Evolutionary conservation across 192 early-diverging fungal species (phyloP).

Genomic region (Coemansia furcata): DNA sequence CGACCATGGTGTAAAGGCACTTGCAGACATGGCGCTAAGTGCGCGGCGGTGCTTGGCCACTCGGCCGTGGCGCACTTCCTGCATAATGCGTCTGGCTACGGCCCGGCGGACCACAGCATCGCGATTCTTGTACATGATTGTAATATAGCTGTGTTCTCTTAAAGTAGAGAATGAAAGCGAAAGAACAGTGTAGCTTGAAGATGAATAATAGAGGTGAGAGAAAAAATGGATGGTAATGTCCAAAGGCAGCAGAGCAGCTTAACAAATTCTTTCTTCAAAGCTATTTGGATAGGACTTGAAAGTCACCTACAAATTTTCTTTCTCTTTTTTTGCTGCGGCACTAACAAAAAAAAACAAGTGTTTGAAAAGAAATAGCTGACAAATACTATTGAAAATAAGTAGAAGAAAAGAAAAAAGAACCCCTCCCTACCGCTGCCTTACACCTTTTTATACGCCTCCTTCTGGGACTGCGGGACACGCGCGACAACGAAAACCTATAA

Average conservation of each 20-base stretch:
- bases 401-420: no score
- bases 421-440: no score
- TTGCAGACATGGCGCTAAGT: background rate
- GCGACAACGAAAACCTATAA: background rate
- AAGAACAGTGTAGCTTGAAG: background rate
- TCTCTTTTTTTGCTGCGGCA: no score
- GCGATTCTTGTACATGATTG: background rate
- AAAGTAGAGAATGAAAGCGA: background rate
- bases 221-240: background rate
- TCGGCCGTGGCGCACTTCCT: slow-evolving; percentile 3
- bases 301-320: no score
- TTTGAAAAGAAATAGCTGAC: no score
- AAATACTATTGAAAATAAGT: no score
- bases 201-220: background rate
- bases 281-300: no score
- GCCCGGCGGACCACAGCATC: slow-evolving; percentile 5
- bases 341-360: no score
- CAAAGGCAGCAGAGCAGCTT: no score
- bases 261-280: no score
- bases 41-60: background rate
- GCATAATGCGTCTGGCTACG: slow-evolving; percentile 9
- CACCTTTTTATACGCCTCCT: no score
- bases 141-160: background rate
- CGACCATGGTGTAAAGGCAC: background rate
- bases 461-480: no score